phyloP scores from a whole-genome alignment of 2,329 filamentous ascomycete genomes.

The Colletotrichum sp. region DNA sequence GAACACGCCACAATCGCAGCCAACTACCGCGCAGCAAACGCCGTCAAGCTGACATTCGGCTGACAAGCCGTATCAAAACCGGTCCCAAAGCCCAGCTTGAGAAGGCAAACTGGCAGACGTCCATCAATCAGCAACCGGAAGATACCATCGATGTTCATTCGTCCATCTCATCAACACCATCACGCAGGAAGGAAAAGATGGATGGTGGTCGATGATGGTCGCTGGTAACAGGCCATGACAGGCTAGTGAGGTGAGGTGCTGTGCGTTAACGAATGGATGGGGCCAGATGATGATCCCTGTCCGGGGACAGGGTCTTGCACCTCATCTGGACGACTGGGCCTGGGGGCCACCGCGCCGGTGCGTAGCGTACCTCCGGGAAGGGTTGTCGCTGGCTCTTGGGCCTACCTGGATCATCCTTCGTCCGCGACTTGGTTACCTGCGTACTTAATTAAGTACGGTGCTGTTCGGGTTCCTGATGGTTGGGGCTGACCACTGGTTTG shows the following conservation, averaged over 20 bases:
- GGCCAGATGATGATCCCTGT: slow-evolving; percentile 17
- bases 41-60: neutral
- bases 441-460: neutral
- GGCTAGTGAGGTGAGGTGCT: neutral
- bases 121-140: neutral
- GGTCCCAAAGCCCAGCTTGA: neutral
- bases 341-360: slow-evolving; percentile 2
- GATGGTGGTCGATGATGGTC: slow-evolving; percentile 5
- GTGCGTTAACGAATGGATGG: slow-evolving; percentile 14
- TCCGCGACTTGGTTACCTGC: neutral
- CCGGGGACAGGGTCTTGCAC: slow-evolving; percentile 14
- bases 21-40: neutral
- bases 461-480: slow-evolving; percentile 12
- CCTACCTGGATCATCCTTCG: slow-evolving; percentile 19
- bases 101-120: neutral
- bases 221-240: neutral
- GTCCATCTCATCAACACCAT: neutral
- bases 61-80: neutral
- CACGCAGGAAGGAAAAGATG: neutral
- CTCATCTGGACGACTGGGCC: neutral
- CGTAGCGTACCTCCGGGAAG: neutral
- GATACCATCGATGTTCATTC: neutral
- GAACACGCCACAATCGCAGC: neutral
- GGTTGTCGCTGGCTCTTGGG: slow-evolving; percentile 10
- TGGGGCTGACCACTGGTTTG: neutral